Conservation (phyloP, 225 moss, liverwort and hornwort genomes). For the Ulota crispa region DNA sequence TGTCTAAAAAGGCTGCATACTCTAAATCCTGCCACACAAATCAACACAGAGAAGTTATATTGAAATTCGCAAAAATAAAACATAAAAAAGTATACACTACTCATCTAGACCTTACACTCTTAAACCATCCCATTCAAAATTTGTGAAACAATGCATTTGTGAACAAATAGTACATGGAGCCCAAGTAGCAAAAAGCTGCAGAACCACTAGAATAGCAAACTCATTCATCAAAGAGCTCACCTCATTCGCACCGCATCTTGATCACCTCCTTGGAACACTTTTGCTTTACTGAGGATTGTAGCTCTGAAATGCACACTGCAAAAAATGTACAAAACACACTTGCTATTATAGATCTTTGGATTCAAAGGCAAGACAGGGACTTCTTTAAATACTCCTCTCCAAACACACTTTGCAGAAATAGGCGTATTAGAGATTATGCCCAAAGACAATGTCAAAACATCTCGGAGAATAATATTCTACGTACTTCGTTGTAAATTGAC, state of each 20-base stretch:
- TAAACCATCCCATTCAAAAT: not conserved
- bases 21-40: slow-evolving; percentile 29
- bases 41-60: not conserved
- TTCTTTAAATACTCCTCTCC: not conserved
- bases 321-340: slow-evolving; percentile 16
- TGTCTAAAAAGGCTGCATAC: slow-evolving; percentile 12
- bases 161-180: not conserved
- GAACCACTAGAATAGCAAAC: not conserved
- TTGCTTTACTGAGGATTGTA: slow-evolving; percentile 20
- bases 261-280: not conserved
- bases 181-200: not conserved
- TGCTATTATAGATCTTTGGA: slow-evolving; percentile 21
- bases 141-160: not conserved
- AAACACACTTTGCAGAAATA: not conserved
- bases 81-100: not conserved
- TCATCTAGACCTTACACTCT: not conserved
- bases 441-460: too few relatives aligned
- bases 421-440: too few relatives aligned
- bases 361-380: slow-evolving; percentile 3
- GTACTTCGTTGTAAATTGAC: too few relatives aligned
- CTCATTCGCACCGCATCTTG: slow-evolving; percentile 18
- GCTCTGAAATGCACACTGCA: slow-evolving; percentile 34
- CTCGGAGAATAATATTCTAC: too few relatives aligned
- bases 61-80: not conserved
- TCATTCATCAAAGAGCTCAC: slow-evolving; percentile 19